These are phyloP conservation scores for Friedmanniomyces endolithicus DNA, from an alignment of 495 filamentous ascomycete genomes.

Conservation along the genomic window DNA sequence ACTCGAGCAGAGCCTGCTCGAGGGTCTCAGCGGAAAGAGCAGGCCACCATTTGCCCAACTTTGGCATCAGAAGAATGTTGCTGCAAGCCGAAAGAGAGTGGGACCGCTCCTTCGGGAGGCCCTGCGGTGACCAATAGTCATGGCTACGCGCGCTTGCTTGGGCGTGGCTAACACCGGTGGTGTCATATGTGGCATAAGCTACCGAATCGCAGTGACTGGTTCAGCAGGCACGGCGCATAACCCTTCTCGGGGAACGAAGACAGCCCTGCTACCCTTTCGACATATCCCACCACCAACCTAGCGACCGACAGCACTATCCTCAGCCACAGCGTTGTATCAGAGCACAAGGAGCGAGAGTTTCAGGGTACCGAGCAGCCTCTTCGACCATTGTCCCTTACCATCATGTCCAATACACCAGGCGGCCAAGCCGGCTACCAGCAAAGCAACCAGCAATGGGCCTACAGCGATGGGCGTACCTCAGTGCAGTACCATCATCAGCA, in stretches of 20 bases:
- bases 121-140: not conserved
- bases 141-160: too few relatives aligned
- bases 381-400: not conserved
- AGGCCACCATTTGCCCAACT: not conserved
- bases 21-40: conserved; percentile 34
- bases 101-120: conserved; percentile 66
- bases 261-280: not conserved
- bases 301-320: not conserved
- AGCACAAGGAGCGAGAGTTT: not conserved
- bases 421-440: conserved; percentile 3
- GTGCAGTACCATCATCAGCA: conserved; percentile 4
- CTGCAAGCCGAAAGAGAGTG: conserved; percentile 76
- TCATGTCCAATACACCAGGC: not conserved
- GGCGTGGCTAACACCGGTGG: not conserved
- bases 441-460: conserved; percentile 1
- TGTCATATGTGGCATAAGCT: not conserved
- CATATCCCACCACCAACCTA: not conserved
- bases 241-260: not conserved
- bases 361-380: too few relatives aligned
- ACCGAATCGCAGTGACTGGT: not conserved
- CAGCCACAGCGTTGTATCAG: not conserved
- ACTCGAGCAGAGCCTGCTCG: conserved; percentile 42
- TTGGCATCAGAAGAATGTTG: conserved; percentile 48
- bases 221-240: not conserved
- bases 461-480: not conserved